Conservation (phyloP, 2,329 filamentous ascomycete species). For the Graphium sp. region DNA sequence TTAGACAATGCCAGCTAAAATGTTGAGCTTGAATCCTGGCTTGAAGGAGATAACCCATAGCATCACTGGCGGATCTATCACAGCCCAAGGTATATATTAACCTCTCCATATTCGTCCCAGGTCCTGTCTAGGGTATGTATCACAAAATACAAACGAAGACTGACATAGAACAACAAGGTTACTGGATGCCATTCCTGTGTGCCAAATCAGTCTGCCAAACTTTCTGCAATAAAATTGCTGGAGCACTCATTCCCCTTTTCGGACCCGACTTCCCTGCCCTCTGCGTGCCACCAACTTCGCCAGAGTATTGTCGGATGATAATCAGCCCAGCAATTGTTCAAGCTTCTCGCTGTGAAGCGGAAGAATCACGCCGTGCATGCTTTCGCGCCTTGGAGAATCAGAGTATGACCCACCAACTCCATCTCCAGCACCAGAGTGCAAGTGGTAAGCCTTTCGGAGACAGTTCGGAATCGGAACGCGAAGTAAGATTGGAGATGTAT, state of each 20-base stretch:
- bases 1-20: conserved; percentile 78
- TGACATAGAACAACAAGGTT: conserved; percentile 41
- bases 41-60: conserved; percentile 82
- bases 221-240: conserved; percentile 74
- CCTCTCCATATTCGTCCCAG: not conserved
- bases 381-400: no score
- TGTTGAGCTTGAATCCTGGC: conserved; percentile 61
- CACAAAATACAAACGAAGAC: conserved; percentile 6
- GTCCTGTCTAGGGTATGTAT: no score
- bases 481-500: no score
- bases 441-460: no score
- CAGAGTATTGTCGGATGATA: conserved; percentile 49
- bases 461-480: no score
- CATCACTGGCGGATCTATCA: conserved; percentile 82
- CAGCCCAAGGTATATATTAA: conserved; percentile 58
- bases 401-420: no score
- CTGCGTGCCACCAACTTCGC: conserved; percentile 49
- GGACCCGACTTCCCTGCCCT: conserved; percentile 61
- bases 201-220: conserved; percentile 77
- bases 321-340: conserved; percentile 41
- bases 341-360: conserved; percentile 31
- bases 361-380: conserved; percentile 22
- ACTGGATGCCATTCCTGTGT: conserved; percentile 88
- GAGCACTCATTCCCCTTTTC: conserved; percentile 79
- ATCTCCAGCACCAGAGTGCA: no score